Evolutionary conservation across 2,329 filamentous ascomycete genomes (phyloP).

Genomic region (Neoscytalidium dimidiatum): DNA sequence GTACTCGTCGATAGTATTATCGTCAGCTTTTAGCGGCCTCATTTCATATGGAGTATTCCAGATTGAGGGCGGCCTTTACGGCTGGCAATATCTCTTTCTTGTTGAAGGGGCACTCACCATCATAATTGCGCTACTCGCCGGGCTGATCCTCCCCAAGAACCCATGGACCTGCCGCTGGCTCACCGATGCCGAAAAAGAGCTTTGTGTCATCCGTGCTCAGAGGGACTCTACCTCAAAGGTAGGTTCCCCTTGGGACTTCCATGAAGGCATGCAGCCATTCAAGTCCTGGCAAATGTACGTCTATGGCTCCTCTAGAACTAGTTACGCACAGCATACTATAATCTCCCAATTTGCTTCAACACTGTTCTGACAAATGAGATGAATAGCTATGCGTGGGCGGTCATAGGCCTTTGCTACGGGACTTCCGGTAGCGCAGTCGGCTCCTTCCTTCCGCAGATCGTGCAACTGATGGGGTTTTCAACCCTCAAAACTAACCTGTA

Average conservation of each 20-base stretch:
- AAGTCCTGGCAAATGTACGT: slow-evolving; percentile 11
- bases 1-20: slow-evolving; percentile 12
- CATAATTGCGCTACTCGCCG: slow-evolving; percentile 39
- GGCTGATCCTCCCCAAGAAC: slow-evolving; percentile 42
- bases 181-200: slow-evolving; percentile 31
- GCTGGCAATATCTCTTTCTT: slow-evolving; percentile 51
- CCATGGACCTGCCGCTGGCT: slow-evolving; percentile 45
- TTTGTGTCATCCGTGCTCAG: neutral
- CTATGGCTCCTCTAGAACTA: neutral
- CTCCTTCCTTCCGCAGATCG: slow-evolving; percentile 19
- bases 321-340: too few species aligned
- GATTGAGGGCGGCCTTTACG: slow-evolving; percentile 35
- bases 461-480: slow-evolving; percentile 5
- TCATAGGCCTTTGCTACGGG: slow-evolving; percentile 19
- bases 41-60: slow-evolving; percentile 43
- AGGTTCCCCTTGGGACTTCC: slow-evolving; percentile 1
- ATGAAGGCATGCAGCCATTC: slow-evolving; percentile 12
- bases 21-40: slow-evolving; percentile 13
- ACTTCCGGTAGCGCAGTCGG: slow-evolving; percentile 12
- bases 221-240: slow-evolving; percentile 13
- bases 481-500: slow-evolving; percentile 18
- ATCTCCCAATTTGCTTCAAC: neutral
- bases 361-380: too few species aligned
- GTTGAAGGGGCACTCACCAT: slow-evolving; percentile 47
- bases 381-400: slow-evolving; percentile 4